These are phyloP conservation scores for Chaetoceros muelleri DNA, from an alignment of 108 stramenopile genomes.

Conservation along the genomic window DNA sequence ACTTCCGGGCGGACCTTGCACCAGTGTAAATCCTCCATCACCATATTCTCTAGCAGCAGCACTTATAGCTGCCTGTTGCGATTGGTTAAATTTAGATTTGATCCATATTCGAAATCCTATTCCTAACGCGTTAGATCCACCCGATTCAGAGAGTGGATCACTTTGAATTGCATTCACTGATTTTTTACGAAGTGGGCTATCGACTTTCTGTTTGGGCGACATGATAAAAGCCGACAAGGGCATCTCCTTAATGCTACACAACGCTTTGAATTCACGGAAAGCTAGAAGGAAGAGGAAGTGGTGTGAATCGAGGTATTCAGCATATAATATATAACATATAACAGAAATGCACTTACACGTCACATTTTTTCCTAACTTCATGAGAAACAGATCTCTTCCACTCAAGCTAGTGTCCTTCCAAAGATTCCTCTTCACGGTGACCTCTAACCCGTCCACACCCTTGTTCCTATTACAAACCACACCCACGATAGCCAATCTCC, in stretches of 20 bases:
- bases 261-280: slow-evolving; percentile 33
- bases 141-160: slow-evolving; percentile 15
- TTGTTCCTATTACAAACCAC: slow-evolving; percentile 5
- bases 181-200: background rate
- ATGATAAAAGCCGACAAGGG: slow-evolving; percentile 25
- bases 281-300: slow-evolving; percentile 6
- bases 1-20: slow-evolving; percentile 58
- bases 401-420: slow-evolving; percentile 11
- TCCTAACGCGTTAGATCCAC: slow-evolving; percentile 16
- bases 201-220: slow-evolving; percentile 6
- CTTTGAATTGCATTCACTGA: background rate
- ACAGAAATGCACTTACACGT: slow-evolving; percentile 18
- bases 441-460: background rate
- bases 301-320: background rate
- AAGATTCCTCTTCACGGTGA: background rate
- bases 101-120: slow-evolving; percentile 27
- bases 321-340: background rate
- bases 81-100: slow-evolving; percentile 27
- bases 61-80: slow-evolving; percentile 32
- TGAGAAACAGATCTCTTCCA: slow-evolving; percentile 23
- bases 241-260: slow-evolving; percentile 16
- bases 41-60: slow-evolving; percentile 30
- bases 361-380: slow-evolving; percentile 30
- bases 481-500: background rate
- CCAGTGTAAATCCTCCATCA: slow-evolving; percentile 35